Conservation (phyloP, 164 flowering plant species). For the grape (Vitis vinifera) region ASM3070453v1 NC_081809.1:1118001-1118500, state of each 20-base stretch:
- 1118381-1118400: conserved; percentile 45
- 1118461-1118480: conserved; percentile 74
- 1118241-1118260: too few relatives aligned
- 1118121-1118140: conserved; percentile 80
- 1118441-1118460: conserved; percentile 75
- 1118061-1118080: conserved; percentile 59
- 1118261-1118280: too few relatives aligned
- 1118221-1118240: neutral
- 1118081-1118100: conserved; percentile 77
- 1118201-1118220: neutral
- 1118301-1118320: too few relatives aligned
- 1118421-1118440: conserved; percentile 80
- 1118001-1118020: conserved; percentile 44
- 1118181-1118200: neutral
- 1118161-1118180: conserved; percentile 7
- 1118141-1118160: conserved; percentile 86
- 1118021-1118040: conserved; percentile 44
- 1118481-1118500: conserved; percentile 33
- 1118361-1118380: conserved; percentile 1
- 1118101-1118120: conserved; percentile 88
- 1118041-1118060: conserved; percentile 82
- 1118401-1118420: conserved; percentile 78
- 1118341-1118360: neutral
- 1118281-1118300: too few relatives aligned
- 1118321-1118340: too few relatives aligned